These are phyloP conservation scores for Calonectria naviculata DNA, from an alignment of 2,329 filamentous ascomycete species.

Conservation along the genomic window DNA sequence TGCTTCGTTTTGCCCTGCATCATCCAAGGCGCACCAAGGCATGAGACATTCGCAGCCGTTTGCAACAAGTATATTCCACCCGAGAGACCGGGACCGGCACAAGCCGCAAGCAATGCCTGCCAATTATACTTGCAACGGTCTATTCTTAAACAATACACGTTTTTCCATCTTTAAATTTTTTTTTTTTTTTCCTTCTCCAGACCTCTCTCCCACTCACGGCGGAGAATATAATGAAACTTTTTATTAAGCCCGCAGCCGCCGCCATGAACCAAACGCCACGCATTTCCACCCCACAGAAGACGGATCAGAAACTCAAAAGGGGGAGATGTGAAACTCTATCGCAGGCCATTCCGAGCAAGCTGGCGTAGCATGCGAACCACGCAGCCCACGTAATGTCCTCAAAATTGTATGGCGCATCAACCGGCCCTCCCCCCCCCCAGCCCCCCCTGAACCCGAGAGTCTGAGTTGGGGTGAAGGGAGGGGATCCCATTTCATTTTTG, in stretches of 20 bases:
- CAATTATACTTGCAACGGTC: background rate
- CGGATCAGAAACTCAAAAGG: background rate
- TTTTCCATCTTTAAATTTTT: background rate
- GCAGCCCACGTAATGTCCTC: background rate
- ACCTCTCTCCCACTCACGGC: background rate
- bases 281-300: background rate
- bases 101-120: background rate
- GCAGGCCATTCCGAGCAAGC: background rate
- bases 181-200: background rate
- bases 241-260: background rate
- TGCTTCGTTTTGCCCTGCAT: background rate
- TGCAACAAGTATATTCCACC: background rate
- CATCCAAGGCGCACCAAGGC: background rate
- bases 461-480: background rate
- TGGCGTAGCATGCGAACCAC: background rate
- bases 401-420: background rate
- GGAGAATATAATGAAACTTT: background rate
- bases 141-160: background rate
- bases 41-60: constrained; percentile 12
- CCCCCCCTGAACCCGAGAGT: background rate
- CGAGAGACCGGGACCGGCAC: background rate
- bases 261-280: background rate
- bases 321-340: background rate
- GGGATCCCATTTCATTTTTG: background rate
- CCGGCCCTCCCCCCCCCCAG: too few relatives aligned